These are phyloP conservation scores for Porphyrellus sp. DNA, from an alignment of 1,284 basidiomycete genomes.

Conservation along the genomic window DNA sequence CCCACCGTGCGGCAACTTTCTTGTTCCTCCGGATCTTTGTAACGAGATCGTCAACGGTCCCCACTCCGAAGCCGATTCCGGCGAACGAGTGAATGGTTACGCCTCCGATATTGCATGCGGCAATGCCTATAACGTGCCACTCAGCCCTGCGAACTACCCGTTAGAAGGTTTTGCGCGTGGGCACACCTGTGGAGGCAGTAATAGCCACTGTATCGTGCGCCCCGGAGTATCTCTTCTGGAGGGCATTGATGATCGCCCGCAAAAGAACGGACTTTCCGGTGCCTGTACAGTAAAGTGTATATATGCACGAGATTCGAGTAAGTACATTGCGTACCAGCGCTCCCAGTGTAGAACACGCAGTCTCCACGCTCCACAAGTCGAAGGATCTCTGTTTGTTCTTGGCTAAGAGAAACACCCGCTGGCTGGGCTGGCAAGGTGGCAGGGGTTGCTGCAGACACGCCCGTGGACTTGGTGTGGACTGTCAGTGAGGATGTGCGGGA, in stretches of 20 bases:
- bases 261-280: slow-evolving; percentile 92
- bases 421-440: slow-evolving; percentile 36
- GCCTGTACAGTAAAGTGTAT: slow-evolving; percentile 43
- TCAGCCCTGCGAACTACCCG: neutral
- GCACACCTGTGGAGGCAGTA: slow-evolving; percentile 81
- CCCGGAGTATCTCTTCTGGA: slow-evolving; percentile 47
- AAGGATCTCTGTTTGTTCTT: slow-evolving; percentile 82
- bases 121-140: slow-evolving; percentile 58
- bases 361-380: slow-evolving; percentile 67
- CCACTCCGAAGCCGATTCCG: slow-evolving; percentile 79
- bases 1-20: slow-evolving; percentile 72
- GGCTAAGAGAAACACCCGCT: slow-evolving; percentile 60
- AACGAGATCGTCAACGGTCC: slow-evolving; percentile 53
- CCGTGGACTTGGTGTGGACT: slow-evolving; percentile 7
- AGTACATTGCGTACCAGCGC: slow-evolving; percentile 68
- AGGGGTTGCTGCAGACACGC: slow-evolving; percentile 8
- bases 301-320: slow-evolving; percentile 10
- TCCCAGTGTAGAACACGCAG: slow-evolving; percentile 96
- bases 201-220: slow-evolving; percentile 67
- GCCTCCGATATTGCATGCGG: slow-evolving; percentile 89
- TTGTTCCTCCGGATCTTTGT: slow-evolving; percentile 65
- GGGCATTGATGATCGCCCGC: slow-evolving; percentile 74
- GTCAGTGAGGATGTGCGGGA: slow-evolving; percentile 11
- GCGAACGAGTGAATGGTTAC: slow-evolving; percentile 89
- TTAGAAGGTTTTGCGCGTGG: slow-evolving; percentile 2